Base-by-base conservation (phyloP, 2,329 filamentous ascomycete genomes). In the Samsoniella hepiali region DNA sequence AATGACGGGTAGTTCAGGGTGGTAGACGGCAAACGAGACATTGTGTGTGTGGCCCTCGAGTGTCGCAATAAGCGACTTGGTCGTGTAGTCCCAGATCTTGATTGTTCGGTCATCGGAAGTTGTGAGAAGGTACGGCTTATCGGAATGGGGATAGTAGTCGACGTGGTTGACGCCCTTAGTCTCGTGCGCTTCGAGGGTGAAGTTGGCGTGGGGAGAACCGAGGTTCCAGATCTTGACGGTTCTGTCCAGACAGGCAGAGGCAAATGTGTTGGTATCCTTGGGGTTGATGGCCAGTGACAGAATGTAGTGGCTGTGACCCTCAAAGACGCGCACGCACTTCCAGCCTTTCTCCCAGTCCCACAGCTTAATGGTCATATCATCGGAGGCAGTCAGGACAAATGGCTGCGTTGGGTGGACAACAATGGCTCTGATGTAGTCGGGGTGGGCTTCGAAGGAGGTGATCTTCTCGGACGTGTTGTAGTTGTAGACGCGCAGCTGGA, bases 391-490 rank as follows among this genome's bases (percentile, higher is more conserved):
- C 65, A 99, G 83, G 60, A 98, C 91, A 72, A 97, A 98, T 1
- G 95, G 93, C 74, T 97, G 93, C 51, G 93, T 93, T 7, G 95
- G 95, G 76, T 99, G 95, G 44, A 99, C 91, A 67, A 89, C 92
- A 70, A 99, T 97, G 58, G 95, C 93, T 71, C 95, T 91, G 75
- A 99, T 98, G 74, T 99, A 99, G 78, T 99, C 95, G 65, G 95
- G 95, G 75, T 99, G 95, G 58, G 93, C 94, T 80, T 98, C 94
- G 77, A 97, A 98, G 17, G 91, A 91, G 61, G 93, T 94, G 72
- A 98, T 95, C 85, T 97, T 98, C 79, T 99, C 95, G 65, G 92
- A 96, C 61, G 95, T 99, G 81, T 99, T 98, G 85, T 98, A 99
- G 82, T 99, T 98, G 85, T 97, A 96, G 67, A 96, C 91, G 70